Evolutionary conservation across 2,329 filamentous ascomycete genomes (phyloP).

Genomic region (Alternaria metachromatica): DNA sequence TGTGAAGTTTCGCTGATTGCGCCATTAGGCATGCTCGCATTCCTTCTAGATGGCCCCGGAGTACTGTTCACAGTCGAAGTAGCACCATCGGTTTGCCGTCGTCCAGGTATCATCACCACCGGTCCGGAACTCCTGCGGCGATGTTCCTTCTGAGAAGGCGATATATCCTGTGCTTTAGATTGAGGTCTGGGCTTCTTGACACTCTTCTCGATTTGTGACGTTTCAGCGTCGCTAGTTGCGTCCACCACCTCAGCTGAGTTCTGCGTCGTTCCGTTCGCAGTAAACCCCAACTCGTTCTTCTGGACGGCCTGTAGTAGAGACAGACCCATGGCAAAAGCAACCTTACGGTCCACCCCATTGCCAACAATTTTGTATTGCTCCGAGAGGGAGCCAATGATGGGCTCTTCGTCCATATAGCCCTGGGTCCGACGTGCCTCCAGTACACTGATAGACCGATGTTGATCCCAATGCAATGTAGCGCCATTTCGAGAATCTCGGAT

Average conservation of each 20-base stretch:
- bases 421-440: constrained; percentile 74
- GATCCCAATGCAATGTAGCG: constrained; percentile 67
- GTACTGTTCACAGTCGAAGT: background rate
- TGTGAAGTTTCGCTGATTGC: too few species aligned
- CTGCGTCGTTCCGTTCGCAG: background rate
- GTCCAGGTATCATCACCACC: background rate
- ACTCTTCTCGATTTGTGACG: background rate
- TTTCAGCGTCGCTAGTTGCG: background rate
- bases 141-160: background rate
- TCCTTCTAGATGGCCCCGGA: too few species aligned
- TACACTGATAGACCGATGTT: constrained; percentile 67
- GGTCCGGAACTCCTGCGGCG: background rate
- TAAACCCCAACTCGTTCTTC: background rate
- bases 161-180: background rate
- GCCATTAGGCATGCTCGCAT: background rate
- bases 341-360: constrained; percentile 75
- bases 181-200: background rate
- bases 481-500: constrained; percentile 65
- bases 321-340: constrained; percentile 71
- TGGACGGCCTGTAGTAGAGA: constrained; percentile 50
- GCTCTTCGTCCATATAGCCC: constrained; percentile 72
- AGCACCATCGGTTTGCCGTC: background rate
- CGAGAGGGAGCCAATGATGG: constrained; percentile 64
- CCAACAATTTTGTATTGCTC: constrained; percentile 73
- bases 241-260: background rate